Conservation (phyloP, 768 basidiomycete genomes). For the Sistotremastrum suecicum region DNA sequence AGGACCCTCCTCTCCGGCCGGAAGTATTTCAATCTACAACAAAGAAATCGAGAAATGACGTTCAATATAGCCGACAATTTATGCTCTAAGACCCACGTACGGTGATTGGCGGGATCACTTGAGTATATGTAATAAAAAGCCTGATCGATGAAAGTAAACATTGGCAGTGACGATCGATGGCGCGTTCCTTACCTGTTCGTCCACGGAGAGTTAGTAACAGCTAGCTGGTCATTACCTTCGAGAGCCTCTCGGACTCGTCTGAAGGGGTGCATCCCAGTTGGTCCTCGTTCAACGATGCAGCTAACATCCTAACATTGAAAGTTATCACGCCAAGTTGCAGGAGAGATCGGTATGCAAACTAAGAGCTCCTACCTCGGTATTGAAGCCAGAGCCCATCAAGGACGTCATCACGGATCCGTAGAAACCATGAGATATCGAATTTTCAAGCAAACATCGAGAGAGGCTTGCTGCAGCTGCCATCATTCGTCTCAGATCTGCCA, state of each 20-base stretch:
- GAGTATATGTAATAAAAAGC: constrained; percentile 61
- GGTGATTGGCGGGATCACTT: constrained; percentile 64
- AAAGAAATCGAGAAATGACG: background rate
- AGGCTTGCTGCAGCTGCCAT: constrained; percentile 67
- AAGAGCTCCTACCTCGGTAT: constrained; percentile 40
- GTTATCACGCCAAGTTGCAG: background rate
- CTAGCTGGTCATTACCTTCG: constrained; percentile 46
- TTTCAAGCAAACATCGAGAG: constrained; percentile 43
- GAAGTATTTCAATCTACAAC: constrained; percentile 64
- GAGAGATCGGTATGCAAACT: background rate
- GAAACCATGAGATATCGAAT: constrained; percentile 65
- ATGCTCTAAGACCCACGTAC: constrained; percentile 24
- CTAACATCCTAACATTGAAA: constrained; percentile 49
- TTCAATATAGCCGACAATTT: background rate
- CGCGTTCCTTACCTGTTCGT: constrained; percentile 49
- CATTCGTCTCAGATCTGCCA: constrained; percentile 26
- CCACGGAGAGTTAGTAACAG: constrained; percentile 68
- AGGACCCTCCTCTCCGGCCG: constrained; percentile 71
- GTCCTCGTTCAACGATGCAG: constrained; percentile 71
- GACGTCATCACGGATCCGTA: constrained; percentile 64
- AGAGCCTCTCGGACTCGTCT: constrained; percentile 68
- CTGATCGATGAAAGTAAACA: constrained; percentile 22
- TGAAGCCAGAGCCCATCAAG: constrained; percentile 47
- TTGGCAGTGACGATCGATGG: constrained; percentile 1
- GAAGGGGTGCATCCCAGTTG: constrained; percentile 51